Conservation (phyloP, 169 alveolate species). For the Plasmodium malariae region DNA sequence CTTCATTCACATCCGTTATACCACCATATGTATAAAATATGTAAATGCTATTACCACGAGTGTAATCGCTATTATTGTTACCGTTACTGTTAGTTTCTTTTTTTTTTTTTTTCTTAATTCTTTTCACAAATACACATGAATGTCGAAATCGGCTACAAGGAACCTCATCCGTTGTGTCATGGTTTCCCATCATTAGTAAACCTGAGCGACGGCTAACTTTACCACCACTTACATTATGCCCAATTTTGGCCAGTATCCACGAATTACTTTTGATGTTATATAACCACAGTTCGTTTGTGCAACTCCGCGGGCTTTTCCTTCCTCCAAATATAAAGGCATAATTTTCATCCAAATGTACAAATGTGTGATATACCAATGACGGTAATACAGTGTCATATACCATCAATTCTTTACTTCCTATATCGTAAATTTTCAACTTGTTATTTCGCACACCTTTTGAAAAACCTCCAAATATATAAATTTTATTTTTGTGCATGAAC, state of each 20-base stretch:
- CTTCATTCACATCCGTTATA: conserved; percentile 16
- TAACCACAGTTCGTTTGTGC: conserved; percentile 35
- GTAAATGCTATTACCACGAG: neutral
- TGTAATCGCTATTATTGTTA: neutral
- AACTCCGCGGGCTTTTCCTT: conserved; percentile 36
- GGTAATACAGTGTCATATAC: conserved; percentile 35
- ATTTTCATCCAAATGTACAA: conserved; percentile 41
- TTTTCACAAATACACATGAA: conserved; percentile 36
- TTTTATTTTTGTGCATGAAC: conserved; percentile 52
- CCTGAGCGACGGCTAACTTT: neutral
- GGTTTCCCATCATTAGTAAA: neutral
- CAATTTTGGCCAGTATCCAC: conserved; percentile 29
- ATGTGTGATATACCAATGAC: conserved; percentile 23
- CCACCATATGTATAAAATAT: conserved; percentile 54
- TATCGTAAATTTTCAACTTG: conserved; percentile 34
- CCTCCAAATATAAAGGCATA: conserved; percentile 70
- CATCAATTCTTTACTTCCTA: conserved; percentile 9
- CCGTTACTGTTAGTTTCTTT: neutral
- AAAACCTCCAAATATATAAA: conserved; percentile 67
- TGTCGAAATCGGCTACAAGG: conserved; percentile 50
- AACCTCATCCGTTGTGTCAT: neutral
- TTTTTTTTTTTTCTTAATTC: conserved; percentile 30
- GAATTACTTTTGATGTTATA: conserved; percentile 31
- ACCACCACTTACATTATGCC: neutral
- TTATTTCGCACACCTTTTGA: conserved; percentile 56